Base-by-base conservation (phyloP, 1,284 basidiomycete genomes). In the Vanrija pseudolonga region DNA sequence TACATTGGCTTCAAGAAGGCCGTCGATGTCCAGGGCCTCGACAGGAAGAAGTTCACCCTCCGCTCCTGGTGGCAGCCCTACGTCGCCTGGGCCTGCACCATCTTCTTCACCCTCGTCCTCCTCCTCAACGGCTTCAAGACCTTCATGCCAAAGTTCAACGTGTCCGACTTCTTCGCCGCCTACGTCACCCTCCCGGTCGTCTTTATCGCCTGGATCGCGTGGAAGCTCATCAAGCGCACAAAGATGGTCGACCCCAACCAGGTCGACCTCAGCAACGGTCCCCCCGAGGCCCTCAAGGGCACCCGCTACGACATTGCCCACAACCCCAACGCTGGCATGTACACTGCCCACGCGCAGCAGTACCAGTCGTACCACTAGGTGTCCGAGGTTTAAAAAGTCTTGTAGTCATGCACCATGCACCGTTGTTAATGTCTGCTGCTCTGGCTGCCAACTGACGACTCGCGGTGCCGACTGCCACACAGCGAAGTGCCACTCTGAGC, bases 231-330 rank as follows among this genome's bases (percentile, higher is more conserved):
- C 45, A 47, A 50, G 36, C 36, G 45, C 19, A 55, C 61, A 19
- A 48, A 47, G 26, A n/a, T 55, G 14, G 39, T 62, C 19, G 76
- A 68, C 44, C 65, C 83, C 11, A 67, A 79, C 22, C 82, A 90
- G 28, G 89, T 94, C 83, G 90, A 94, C 76, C 90, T 95, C 53
- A 50, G 50, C 3, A 47, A 40, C 23, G 57, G 57, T 3, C 53
- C 57, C 12, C 1, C 8, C 22, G 53, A 52, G 26, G 50, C 57
- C 6, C 42, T 59, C 32, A 18, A 20, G 6, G 57, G 57, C 17
- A 55, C 57, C n/a, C 40, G 53, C 14, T 59, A 55, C 40, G 57
- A 56, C 55, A 17, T 32, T 12, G 32, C 32, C 4, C 12, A 26
- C n/a, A 20, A 18, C 14, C 43, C 28, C 36, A 23, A 22, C 42